These are phyloP conservation scores for Penicillium antarcticum DNA, from an alignment of 495 filamentous ascomycete genomes.

Conservation along the genomic window DNA sequence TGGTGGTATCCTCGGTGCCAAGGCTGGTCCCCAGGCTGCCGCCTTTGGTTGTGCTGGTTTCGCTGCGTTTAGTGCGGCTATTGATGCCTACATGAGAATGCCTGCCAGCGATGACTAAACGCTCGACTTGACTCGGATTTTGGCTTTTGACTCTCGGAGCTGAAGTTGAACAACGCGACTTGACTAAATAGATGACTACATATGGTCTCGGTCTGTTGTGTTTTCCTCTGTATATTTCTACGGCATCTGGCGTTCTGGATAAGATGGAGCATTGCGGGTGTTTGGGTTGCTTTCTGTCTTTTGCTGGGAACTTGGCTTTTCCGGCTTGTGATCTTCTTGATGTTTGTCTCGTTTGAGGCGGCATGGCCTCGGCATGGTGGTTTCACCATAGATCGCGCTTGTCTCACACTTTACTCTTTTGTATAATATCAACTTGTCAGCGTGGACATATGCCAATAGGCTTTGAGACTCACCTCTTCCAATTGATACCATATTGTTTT, in stretches of 20 bases:
- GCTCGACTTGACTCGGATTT: background rate
- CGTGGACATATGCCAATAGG: slow-evolving; percentile 5
- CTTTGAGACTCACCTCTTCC: slow-evolving; percentile 8
- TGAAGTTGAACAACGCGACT: background rate
- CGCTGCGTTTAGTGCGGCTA: slow-evolving; percentile 91
- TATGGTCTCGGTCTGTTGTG: background rate
- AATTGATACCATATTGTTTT: slow-evolving; percentile 4
- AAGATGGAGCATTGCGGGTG: slow-evolving; percentile 28
- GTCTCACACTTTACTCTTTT: slow-evolving; percentile 5
- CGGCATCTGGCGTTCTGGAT: slow-evolving; percentile 20
- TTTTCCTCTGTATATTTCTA: slow-evolving; percentile 19
- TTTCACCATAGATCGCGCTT: background rate
- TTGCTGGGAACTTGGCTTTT: background rate
- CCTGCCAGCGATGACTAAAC: slow-evolving; percentile 31
- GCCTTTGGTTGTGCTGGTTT: slow-evolving; percentile 90
- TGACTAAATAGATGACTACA: background rate
- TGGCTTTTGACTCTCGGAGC: background rate
- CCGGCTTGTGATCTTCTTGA: background rate
- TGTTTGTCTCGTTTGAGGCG: background rate
- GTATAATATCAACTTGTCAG: slow-evolving; percentile 4
- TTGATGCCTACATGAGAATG: slow-evolving; percentile 87
- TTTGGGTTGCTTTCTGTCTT: slow-evolving; percentile 16
- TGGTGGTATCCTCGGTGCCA: slow-evolving; percentile 78
- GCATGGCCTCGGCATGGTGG: background rate
- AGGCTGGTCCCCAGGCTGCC: slow-evolving; percentile 87